Evolutionary conservation across 306 rosid species (phyloP).

Genomic region (Albizia julibrissin): DNA sequence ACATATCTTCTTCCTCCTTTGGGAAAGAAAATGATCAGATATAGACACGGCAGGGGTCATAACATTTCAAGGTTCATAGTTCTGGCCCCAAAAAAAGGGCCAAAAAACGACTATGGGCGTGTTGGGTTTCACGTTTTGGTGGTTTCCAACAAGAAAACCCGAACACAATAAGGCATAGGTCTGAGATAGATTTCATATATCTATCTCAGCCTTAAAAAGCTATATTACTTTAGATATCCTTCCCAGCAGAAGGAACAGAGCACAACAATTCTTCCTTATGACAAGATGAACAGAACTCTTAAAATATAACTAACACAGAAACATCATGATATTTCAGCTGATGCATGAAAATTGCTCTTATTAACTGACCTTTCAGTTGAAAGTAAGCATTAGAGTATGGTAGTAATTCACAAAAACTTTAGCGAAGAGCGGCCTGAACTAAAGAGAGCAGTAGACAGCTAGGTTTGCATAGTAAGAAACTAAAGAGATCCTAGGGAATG

Average conservation of each 20-base stretch:
- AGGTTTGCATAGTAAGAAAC: background rate
- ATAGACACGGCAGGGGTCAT: background rate
- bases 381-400: background rate
- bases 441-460: background rate
- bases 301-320: conserved; percentile 9
- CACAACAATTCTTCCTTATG: background rate
- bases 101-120: background rate
- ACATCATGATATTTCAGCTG: conserved; percentile 5
- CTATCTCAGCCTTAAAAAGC: background rate
- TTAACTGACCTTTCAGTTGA: conserved; percentile 8
- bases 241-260: conserved; percentile 7
- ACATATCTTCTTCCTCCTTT: background rate
- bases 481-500: background rate
- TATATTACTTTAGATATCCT: background rate
- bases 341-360: background rate
- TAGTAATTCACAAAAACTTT: background rate
- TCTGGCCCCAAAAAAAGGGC: background rate
- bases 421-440: background rate
- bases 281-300: background rate
- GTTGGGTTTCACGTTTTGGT: background rate
- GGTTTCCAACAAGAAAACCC: background rate
- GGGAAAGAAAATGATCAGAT: background rate
- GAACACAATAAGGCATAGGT: background rate
- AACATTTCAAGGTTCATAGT: background rate
- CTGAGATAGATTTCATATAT: background rate